phyloP scores from a whole-genome alignment of 139 green algal species.

The Micromonas pusilla region DNA sequence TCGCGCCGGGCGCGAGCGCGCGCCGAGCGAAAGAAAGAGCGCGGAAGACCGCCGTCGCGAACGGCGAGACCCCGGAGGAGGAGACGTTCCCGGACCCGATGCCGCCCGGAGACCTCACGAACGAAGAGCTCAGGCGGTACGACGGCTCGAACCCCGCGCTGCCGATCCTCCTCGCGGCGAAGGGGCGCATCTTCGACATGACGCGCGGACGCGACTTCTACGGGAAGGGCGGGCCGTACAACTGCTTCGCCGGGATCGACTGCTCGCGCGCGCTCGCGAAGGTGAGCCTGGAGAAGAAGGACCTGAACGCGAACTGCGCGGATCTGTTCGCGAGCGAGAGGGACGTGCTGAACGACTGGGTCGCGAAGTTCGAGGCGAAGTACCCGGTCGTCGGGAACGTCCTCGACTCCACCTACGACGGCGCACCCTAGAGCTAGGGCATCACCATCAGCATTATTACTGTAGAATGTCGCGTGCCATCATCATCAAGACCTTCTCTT shows the following conservation, averaged over 20 bases:
- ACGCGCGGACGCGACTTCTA: conserved; percentile 33
- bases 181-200: conserved; percentile 32
- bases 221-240: conserved; percentile 25
- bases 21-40: background rate
- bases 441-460: too few species aligned
- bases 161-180: conserved; percentile 29
- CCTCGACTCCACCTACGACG: background rate
- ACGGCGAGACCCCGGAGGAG: background rate
- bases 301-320: conserved; percentile 14
- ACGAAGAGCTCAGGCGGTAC: conserved; percentile 29
- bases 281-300: conserved; percentile 15
- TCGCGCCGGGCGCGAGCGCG: too few species aligned
- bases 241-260: conserved; percentile 23
- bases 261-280: conserved; percentile 28
- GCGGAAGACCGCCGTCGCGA: background rate
- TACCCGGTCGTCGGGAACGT: conserved; percentile 31
- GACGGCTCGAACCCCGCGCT: conserved; percentile 14
- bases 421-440: background rate
- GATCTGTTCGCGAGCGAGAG: conserved; percentile 23
- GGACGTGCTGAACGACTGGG: conserved; percentile 35
- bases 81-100: conserved; percentile 8
- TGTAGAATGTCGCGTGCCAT: too few species aligned
- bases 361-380: conserved; percentile 36
- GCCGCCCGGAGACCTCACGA: conserved; percentile 25
- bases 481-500: too few species aligned